These are phyloP conservation scores for Nothophaeocryptopus gaeumannii DNA, from an alignment of 2,329 filamentous ascomycete genomes.

Conservation along the genomic window DNA sequence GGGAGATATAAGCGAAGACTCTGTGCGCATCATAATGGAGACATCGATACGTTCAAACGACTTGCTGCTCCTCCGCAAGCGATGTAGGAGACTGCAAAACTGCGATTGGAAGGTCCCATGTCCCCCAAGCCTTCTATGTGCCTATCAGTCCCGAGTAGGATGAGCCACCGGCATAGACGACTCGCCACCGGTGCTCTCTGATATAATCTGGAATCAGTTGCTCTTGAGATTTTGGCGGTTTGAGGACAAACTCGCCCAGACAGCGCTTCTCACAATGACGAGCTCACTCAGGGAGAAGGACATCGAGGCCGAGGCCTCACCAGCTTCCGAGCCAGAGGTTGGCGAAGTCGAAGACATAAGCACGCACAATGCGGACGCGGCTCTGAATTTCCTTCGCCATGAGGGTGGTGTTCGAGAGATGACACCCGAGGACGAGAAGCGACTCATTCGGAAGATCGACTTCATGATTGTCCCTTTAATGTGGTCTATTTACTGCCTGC, in stretches of 20 bases:
- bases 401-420: slow-evolving; percentile 28
- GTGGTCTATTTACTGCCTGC: slow-evolving; percentile 35
- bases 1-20: slow-evolving; percentile 2
- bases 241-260: too few species aligned
- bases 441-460: slow-evolving; percentile 38
- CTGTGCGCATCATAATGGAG: too few species aligned
- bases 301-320: slow-evolving; percentile 14
- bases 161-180: background rate
- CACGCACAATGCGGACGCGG: slow-evolving; percentile 29
- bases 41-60: too few species aligned
- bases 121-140: background rate
- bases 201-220: too few species aligned
- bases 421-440: slow-evolving; percentile 27
- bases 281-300: slow-evolving; percentile 23
- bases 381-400: slow-evolving; percentile 32
- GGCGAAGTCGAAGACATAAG: slow-evolving; percentile 30
- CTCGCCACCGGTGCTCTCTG: background rate
- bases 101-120: background rate
- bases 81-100: background rate
- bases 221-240: too few species aligned
- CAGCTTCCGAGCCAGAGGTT: slow-evolving; percentile 14
- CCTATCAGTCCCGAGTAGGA: background rate
- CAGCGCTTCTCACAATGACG: too few species aligned
- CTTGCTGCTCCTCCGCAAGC: background rate
- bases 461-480: slow-evolving; percentile 43